These are phyloP conservation scores for Kernera saxatilis DNA, from an alignment of 345 rosid genomes.

Conservation along the genomic window DNA sequence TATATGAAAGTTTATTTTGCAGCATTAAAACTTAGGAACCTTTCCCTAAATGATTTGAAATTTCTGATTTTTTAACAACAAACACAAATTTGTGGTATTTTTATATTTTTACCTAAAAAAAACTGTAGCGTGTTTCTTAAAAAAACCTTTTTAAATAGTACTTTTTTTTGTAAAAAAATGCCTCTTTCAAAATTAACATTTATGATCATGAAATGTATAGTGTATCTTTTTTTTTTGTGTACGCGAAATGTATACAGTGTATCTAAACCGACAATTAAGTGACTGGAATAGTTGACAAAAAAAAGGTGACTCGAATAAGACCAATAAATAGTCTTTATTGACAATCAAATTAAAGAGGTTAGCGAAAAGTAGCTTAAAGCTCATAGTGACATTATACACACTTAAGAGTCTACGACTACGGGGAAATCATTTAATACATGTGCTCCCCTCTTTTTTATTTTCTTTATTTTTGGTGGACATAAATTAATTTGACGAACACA, in stretches of 20 bases:
- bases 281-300: slow-evolving; percentile 19
- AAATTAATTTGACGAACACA: background rate
- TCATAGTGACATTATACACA: slow-evolving; percentile 7
- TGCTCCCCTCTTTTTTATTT: background rate
- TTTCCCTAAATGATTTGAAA: background rate
- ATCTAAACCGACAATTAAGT: slow-evolving; percentile 18
- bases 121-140: too few relatives aligned
- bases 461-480: background rate
- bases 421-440: slow-evolving; percentile 24
- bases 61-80: background rate
- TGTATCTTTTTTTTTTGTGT: too few relatives aligned
- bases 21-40: too few relatives aligned
- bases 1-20: too few relatives aligned
- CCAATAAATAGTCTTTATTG: slow-evolving; percentile 22
- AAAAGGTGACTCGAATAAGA: slow-evolving; percentile 11
- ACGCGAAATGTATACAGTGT: slow-evolving; percentile 4
- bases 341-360: slow-evolving; percentile 18
- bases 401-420: background rate
- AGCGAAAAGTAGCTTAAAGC: slow-evolving; percentile 23
- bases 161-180: background rate
- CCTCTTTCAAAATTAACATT: background rate
- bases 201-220: background rate
- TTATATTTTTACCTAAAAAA: background rate
- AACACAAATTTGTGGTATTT: background rate
- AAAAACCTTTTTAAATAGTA: too few relatives aligned